phyloP scores from a whole-genome alignment of 2,329 filamentous ascomycete species.

The Epichloe gansuensis region DNA sequence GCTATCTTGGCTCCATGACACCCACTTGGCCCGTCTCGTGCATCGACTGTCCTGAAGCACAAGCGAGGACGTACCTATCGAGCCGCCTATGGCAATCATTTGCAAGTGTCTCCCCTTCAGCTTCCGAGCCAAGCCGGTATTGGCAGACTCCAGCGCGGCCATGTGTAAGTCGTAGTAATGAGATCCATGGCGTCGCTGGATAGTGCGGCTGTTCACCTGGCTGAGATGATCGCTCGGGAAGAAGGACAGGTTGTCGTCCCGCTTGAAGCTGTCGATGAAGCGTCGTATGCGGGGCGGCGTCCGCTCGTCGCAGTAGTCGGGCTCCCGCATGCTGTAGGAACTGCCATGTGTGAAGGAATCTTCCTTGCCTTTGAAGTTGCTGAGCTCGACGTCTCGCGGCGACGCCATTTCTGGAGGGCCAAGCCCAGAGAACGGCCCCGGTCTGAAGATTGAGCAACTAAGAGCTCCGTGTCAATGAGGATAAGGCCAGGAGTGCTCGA shows the following conservation, averaged over 20 bases:
- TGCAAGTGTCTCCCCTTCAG: conserved; percentile 80
- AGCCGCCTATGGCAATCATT: conserved; percentile 95
- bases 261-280: conserved; percentile 50
- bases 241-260: conserved; percentile 41
- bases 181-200: conserved; percentile 16
- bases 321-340: conserved; percentile 39
- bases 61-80: conserved; percentile 49
- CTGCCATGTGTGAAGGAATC: conserved; percentile 40
- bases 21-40: neutral
- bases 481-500: neutral
- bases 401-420: conserved; percentile 18
- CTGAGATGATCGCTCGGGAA: conserved; percentile 32
- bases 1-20: neutral
- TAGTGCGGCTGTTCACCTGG: conserved; percentile 17
- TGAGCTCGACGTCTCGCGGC: conserved; percentile 39
- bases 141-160: conserved; percentile 61
- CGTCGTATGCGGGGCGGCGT: conserved; percentile 25
- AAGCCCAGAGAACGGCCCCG: neutral
- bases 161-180: conserved; percentile 44
- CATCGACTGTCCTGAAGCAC: neutral
- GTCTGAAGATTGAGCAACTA: too few relatives aligned
- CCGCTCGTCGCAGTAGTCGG: conserved; percentile 32
- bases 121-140: conserved; percentile 62
- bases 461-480: neutral
- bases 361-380: conserved; percentile 46